Conservation (phyloP, 495 filamentous ascomycete species). For the Echria macrotheca region DNA sequence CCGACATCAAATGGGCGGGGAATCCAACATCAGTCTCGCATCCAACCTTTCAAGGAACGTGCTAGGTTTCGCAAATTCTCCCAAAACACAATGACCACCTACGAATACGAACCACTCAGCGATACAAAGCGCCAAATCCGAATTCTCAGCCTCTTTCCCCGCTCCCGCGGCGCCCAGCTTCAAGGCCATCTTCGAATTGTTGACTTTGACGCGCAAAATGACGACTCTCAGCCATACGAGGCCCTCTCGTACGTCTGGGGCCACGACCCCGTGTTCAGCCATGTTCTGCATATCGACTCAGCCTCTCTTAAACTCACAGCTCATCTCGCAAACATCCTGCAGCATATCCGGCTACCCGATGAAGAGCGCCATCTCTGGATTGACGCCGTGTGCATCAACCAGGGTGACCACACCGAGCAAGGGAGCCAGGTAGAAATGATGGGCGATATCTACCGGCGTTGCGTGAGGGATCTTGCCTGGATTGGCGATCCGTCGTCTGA, state of each 20-base stretch:
- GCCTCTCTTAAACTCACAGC: background rate
- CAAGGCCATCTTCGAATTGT: background rate
- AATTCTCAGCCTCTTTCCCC: background rate
- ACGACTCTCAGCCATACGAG: background rate
- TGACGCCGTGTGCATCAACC: slow-evolving; percentile 7
- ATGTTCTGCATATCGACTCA: background rate
- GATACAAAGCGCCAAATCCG: slow-evolving; percentile 1
- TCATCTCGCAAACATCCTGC: background rate
- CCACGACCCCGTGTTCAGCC: background rate
- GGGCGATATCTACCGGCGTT: slow-evolving; percentile 3
- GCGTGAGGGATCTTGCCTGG: background rate
- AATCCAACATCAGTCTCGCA: background rate
- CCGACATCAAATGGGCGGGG: background rate
- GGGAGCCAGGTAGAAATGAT: background rate
- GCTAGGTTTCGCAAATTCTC: background rate
- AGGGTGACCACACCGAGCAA: background rate
- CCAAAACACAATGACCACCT: background rate
- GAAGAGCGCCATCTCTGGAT: background rate
- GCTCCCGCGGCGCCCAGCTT: background rate
- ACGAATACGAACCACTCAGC: background rate
- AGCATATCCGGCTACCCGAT: background rate
- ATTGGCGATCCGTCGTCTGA: background rate
- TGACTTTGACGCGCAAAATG: background rate
- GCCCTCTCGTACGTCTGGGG: slow-evolving; percentile 2
- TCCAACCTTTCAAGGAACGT: background rate